These are phyloP conservation scores for Sporothrix sp. DNA, from an alignment of 2,329 filamentous ascomycete genomes.

Conservation along the genomic window DNA sequence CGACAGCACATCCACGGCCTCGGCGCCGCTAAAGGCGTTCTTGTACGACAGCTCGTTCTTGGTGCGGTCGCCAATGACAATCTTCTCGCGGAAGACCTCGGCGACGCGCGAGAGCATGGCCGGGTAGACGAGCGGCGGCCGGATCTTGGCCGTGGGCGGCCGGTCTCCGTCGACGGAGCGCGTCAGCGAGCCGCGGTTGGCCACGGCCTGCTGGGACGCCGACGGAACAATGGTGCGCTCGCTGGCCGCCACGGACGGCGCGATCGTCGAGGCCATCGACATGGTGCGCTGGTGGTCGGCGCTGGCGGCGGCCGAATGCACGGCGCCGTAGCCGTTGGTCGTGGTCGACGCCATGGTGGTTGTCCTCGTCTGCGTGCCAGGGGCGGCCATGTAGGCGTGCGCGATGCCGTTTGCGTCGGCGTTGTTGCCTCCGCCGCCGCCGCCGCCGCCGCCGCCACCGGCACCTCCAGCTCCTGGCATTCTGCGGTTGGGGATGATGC, in stretches of 20 bases:
- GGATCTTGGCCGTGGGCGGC: constrained; percentile 52
- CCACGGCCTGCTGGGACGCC: constrained; percentile 27
- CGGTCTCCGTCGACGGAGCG: constrained; percentile 45
- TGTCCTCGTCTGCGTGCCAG: constrained; percentile 22
- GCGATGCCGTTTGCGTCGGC: constrained; percentile 18
- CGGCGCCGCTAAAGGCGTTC: constrained; percentile 89
- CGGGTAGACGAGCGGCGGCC: constrained; percentile 82
- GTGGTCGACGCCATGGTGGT: constrained; percentile 31
- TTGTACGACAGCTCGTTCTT: constrained; percentile 98
- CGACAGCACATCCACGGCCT: constrained; percentile 89
- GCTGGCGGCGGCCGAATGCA: constrained; percentile 28
- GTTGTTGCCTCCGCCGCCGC: constrained; percentile 20
- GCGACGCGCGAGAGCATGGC: constrained; percentile 88
- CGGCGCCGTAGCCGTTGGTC: constrained; percentile 28
- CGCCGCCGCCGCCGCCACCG: constrained; percentile 20
- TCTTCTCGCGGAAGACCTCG: constrained; percentile 83
- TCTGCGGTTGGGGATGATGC: constrained; percentile 73
- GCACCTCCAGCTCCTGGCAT: constrained; percentile 27
- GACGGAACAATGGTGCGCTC: constrained; percentile 33
- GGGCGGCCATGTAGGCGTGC: not conserved
- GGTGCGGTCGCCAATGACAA: constrained; percentile 74
- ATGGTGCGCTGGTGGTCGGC: constrained; percentile 49
- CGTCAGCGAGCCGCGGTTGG: constrained; percentile 47
- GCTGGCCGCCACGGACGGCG: constrained; percentile 52
- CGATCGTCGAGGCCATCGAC: constrained; percentile 84